These are phyloP conservation scores for Fusarium tupiense DNA, from an alignment of 2,329 filamentous ascomycete species.

Conservation along the genomic window DNA sequence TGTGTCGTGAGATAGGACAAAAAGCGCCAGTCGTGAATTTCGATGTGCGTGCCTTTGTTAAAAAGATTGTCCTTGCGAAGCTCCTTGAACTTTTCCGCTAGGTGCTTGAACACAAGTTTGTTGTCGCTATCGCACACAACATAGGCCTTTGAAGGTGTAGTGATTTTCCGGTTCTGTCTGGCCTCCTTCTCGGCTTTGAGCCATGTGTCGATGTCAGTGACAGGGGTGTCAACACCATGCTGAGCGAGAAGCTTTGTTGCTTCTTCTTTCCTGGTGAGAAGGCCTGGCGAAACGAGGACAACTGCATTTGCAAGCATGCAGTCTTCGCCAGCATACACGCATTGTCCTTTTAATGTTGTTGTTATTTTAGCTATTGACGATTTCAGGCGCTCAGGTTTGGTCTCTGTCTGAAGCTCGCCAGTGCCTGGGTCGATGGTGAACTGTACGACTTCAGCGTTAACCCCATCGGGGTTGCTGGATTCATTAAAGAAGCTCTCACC, in stretches of 20 bases:
- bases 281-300: constrained; percentile 55
- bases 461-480: not conserved
- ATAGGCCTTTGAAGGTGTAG: constrained; percentile 38
- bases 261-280: constrained; percentile 47
- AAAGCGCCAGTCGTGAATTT: constrained; percentile 60
- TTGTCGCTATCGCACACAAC: constrained; percentile 55
- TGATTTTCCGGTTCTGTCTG: not conserved
- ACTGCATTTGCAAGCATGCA: constrained; percentile 52
- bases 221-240: constrained; percentile 54
- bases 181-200: constrained; percentile 22
- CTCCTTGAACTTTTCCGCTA: constrained; percentile 49
- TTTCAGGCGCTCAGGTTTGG: not conserved
- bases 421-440: not conserved
- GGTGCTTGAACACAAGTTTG: constrained; percentile 44
- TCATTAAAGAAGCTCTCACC: not conserved
- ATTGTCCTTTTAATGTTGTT: constrained; percentile 30
- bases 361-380: not conserved
- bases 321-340: constrained; percentile 44
- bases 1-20: constrained; percentile 52
- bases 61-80: constrained; percentile 41
- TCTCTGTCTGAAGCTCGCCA: not conserved
- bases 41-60: constrained; percentile 42
- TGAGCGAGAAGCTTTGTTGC: constrained; percentile 51
- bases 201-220: constrained; percentile 51
- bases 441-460: constrained; percentile 21